Base-by-base conservation (phyloP, 169 alveolate genomes). In the Neospora caninum region DNA sequence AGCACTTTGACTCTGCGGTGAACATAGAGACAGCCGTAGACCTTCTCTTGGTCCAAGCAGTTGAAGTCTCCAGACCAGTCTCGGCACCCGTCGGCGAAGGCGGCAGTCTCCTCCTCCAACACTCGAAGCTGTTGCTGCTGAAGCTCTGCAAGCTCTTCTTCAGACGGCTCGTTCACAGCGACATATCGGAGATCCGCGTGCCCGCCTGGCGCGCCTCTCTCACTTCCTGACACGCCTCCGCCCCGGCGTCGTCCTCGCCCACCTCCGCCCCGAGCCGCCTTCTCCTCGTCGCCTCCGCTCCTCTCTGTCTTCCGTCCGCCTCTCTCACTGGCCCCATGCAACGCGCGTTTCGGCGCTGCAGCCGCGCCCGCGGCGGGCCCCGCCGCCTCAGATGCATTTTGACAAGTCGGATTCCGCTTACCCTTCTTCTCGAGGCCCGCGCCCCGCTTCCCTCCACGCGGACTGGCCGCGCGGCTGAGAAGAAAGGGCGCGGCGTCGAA, bases 31-130 rank as follows among this genome's bases (percentile, higher is more conserved):
- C 88, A 92, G 25, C 83, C 95, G n/a, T 45, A 86, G 45, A 92
- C 93, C 6, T 58, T 91, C 70, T 92, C 95, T 69, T 92, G 95
- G 38, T 92, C 95, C 0, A 92, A 82, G 53, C 91, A 92, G 88
- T 83, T 86, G 73, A 86, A 86, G 38, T 92, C 95, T n/a, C 91
- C 73, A 25, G 91, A 83, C 95, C 95, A 92, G 45, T 92, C 89
- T 7, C 89, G 67, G 64, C 89, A 82, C 38, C 89, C 69, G 25
- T 38, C 89, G 27, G 89, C 89, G 39, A 42, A 38, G 18, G 89
- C 89, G 64, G 89, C 89, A 9, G 89, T 82, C 41, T 82, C 89
- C 38, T 4, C 67, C 34, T 38, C 89, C 38, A 82, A 67, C 20
- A 82, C 89, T 49, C 41, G 84, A 16, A 73, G 43, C 42, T 73